These are phyloP conservation scores for Ceratobasidium sp. DNA, from an alignment of 1,284 basidiomycete species.

Conservation along the genomic window DNA sequence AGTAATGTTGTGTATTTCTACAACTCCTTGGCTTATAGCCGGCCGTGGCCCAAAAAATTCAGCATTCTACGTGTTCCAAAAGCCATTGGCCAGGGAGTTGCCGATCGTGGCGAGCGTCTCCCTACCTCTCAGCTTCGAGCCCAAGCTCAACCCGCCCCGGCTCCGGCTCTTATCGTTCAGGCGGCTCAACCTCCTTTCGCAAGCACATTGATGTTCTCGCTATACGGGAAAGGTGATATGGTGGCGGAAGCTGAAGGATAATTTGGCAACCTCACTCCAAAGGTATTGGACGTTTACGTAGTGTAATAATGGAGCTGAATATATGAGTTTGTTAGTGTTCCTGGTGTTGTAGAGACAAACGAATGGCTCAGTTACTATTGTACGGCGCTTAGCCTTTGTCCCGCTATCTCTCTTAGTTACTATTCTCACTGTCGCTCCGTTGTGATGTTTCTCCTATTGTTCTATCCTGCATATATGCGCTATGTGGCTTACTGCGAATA, in stretches of 20 bases:
- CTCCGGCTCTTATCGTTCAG: background rate
- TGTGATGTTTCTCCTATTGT: background rate
- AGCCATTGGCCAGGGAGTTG: background rate
- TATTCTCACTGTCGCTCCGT: background rate
- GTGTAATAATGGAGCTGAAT: too few species aligned
- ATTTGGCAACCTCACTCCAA: too few species aligned
- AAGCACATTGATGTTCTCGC: background rate
- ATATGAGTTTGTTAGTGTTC: too few species aligned
- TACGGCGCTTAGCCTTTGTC: background rate
- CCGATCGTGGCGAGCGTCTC: background rate
- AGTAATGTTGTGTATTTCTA: background rate
- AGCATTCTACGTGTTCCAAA: background rate
- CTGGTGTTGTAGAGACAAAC: too few species aligned
- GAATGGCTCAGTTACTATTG: constrained; percentile 20
- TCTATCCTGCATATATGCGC: background rate
- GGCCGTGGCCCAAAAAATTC: too few species aligned
- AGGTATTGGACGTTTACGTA: too few species aligned
- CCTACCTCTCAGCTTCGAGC: background rate
- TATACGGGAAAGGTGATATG: background rate
- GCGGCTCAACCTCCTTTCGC: background rate
- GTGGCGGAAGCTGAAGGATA: too few species aligned
- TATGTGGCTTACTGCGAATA: background rate
- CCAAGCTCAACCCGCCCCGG: background rate
- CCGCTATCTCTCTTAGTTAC: background rate
- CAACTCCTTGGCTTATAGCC: background rate